Conservation (phyloP, 768 basidiomycete species). For the Exidia glandulosa region DNA sequence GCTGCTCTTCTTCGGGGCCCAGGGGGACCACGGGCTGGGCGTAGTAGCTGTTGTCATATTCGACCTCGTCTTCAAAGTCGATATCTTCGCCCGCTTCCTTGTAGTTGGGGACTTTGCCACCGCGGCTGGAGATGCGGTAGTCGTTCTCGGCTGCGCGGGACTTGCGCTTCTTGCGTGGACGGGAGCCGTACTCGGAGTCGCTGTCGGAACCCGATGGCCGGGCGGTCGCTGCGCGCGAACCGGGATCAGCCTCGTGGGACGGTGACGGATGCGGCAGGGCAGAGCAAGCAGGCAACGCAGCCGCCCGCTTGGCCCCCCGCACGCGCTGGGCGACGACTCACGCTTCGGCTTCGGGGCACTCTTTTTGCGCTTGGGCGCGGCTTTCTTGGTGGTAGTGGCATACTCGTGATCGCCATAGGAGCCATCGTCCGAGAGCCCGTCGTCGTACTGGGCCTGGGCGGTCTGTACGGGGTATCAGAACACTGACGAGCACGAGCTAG, state of each 20-base stretch:
- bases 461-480: not conserved
- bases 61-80: conserved; percentile 60
- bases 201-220: conserved; percentile 60
- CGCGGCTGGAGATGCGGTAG: conserved; percentile 61
- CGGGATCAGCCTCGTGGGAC: no score
- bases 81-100: conserved; percentile 56
- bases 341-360: conserved; percentile 5
- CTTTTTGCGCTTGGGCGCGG: conserved; percentile 7
- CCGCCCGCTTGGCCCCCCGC: not conserved
- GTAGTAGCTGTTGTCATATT: conserved; percentile 33
- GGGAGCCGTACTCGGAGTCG: conserved; percentile 77
- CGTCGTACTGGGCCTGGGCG: conserved; percentile 3
- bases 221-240: no score
- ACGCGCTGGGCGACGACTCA: not conserved
- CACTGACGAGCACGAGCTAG: not conserved
- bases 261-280: no score
- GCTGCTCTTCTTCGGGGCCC: conserved; percentile 33
- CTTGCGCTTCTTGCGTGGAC: conserved; percentile 70
- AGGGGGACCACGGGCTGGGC: conserved; percentile 31
- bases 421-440: conserved; percentile 8
- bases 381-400: conserved; percentile 2
- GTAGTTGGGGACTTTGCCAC: conserved; percentile 75
- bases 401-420: conserved; percentile 7
- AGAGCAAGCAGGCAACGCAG: not conserved
- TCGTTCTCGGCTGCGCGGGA: conserved; percentile 49